Percentiles rank a stretch among this genome's conserved stretches.
phyloP scores from a whole-genome alignment of 441 rosid species.

The Pelargonium cotyledonis region DNA sequence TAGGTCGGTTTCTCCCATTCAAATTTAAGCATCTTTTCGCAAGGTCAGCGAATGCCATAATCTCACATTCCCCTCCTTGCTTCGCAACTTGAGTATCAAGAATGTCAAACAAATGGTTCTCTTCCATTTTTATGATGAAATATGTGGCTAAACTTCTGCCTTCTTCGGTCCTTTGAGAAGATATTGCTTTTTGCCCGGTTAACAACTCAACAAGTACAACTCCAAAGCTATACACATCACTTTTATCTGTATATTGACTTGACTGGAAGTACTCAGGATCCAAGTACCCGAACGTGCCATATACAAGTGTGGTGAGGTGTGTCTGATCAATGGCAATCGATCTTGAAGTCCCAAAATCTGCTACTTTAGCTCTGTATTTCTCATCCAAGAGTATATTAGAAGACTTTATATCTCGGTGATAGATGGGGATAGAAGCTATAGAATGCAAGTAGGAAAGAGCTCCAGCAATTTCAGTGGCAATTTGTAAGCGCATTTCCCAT shows the following conservation, averaged over 20 bases:
- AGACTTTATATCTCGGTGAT: not conserved
- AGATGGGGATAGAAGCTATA: not conserved
- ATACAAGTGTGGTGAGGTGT: not conserved
- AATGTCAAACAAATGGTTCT: not conserved
- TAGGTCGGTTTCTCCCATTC: constrained; percentile 7
- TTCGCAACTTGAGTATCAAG: not conserved
- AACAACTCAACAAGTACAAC: not conserved
- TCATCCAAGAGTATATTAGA: not conserved
- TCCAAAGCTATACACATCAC: not conserved
- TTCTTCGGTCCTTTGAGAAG: not conserved
- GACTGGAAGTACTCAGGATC: constrained; percentile 5
- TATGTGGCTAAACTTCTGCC: not conserved
- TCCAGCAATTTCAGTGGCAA: not conserved
- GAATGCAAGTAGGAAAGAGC: not conserved
- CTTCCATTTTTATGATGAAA: not conserved
- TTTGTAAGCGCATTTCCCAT: not conserved
- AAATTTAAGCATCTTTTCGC: constrained; percentile 4
- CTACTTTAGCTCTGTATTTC: not conserved
- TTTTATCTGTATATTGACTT: not conserved
- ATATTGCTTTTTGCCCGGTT: not conserved
- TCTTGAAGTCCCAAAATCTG: not conserved
- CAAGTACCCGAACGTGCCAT: not conserved
- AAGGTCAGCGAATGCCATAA: not conserved
- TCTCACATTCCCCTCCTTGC: not conserved
- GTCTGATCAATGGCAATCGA: not conserved